Evolutionary conservation across 2,329 filamentous ascomycete genomes (phyloP).

Genomic region (Davidsoniella eucalypti): DNA sequence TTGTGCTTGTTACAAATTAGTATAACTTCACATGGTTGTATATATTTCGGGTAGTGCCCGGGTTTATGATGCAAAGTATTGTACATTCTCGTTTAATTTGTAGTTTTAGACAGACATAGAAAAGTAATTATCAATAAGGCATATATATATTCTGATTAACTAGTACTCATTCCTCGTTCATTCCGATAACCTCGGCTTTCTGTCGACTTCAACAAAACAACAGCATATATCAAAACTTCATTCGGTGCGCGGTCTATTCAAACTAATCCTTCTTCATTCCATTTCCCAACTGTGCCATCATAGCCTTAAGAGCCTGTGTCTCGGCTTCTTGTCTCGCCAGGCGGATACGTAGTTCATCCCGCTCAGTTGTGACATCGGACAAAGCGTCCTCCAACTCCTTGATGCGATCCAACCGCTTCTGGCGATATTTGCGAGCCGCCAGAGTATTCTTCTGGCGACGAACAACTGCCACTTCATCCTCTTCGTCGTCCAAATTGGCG

Average conservation of each 20-base stretch:
- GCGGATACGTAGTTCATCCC: constrained; percentile 45
- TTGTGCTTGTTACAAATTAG: too few relatives aligned
- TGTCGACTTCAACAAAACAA: background rate
- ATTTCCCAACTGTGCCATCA: constrained; percentile 20
- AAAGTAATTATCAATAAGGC: background rate
- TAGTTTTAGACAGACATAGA: background rate
- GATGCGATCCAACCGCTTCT: constrained; percentile 53
- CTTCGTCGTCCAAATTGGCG: constrained; percentile 6
- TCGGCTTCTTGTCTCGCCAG: constrained; percentile 51
- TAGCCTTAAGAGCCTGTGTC: constrained; percentile 39
- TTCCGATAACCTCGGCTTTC: background rate
- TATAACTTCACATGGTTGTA: too few relatives aligned
- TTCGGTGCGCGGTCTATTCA: background rate
- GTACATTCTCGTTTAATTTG: background rate
- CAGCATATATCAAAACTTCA: background rate
- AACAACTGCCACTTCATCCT: constrained; percentile 8
- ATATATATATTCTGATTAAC: background rate
- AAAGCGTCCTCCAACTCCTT: constrained; percentile 43
- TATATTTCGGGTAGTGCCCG: too few relatives aligned
- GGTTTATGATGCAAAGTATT: background rate
- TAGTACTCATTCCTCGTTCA: background rate
- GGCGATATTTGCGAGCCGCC: constrained; percentile 54
- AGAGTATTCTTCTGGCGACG: constrained; percentile 48
- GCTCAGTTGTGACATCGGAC: constrained; percentile 39
- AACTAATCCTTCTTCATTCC: background rate